Evolutionary conservation across 768 basidiomycete genomes (phyloP), one percentile per base, ranked within the genome.

Genomic region (Cystoderma amianthinum): DNA sequence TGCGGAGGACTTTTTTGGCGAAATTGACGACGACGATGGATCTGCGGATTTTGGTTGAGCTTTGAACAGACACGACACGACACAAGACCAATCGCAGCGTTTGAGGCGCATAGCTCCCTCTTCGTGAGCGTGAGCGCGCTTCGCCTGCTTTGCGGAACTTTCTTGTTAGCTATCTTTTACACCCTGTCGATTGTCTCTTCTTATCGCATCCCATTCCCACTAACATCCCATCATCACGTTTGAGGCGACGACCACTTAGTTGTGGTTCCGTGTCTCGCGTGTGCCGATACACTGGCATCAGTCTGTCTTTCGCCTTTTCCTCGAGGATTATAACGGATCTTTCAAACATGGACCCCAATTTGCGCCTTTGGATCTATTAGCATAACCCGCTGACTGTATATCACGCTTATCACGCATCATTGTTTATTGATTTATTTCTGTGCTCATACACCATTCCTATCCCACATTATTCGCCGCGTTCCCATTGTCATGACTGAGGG

Each of bases 261-360:
- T 85, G 85, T 74, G 82, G 83, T 82, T 78, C 68, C 78, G 81
- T 80, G 72, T 73, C 74, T 82, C 80, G 78, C 70, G 69, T 71
- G 65, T 68, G 80, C 83, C 83, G 64, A 87, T 57, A 85, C 85
- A 82, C 69, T 58, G 82, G 82, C 78, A 58, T 73, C 74, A 62
- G 64, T 60, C 49, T 47, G 55, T 61, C 55, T 50, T 47, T 51
- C 48, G n/a, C 47, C 43, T 47, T 49, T 36, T 41, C 51, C 51
- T 57, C 61, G 49, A 56, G 55, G 50, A 47, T 44, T 49, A 30
- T 38, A n/a, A 47, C 49, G 46, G 45, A 33, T 44, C 43, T 37
- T 40, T 41, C 37, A 48, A 36, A 56, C 48, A 52, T 58, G 60
- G 54, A 58, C 51, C 44, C 59, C 58, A 55, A 54, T 43, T n/a